Conservation (phyloP, 192 early-diverging fungal genomes). For the Backusella psychrophila region DNA sequence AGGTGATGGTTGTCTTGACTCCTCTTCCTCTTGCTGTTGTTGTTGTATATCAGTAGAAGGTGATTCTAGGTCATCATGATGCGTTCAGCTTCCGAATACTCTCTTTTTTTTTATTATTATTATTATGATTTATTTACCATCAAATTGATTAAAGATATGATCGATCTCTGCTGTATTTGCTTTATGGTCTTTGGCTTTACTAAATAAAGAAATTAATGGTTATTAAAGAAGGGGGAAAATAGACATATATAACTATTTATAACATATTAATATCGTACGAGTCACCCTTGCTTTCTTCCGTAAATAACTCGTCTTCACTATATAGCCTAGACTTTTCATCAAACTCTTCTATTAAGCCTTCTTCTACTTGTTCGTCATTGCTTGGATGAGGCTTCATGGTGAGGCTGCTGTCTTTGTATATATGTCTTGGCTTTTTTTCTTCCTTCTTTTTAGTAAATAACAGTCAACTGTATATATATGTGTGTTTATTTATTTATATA, state of each 20-base stretch:
- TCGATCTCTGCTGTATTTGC: constrained; percentile 10
- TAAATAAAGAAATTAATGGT: neutral
- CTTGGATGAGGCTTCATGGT: constrained; percentile 1
- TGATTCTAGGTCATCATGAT: neutral
- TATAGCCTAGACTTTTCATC: constrained; percentile 12
- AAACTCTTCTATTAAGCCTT: constrained; percentile 21
- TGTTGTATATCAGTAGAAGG: neutral
- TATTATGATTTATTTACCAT: neutral
- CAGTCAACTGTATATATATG: neutral
- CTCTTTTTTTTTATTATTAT: neutral
- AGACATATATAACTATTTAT: neutral
- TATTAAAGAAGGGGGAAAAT: neutral
- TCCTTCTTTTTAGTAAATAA: neutral
- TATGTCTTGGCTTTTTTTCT: neutral
- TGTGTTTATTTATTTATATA: neutral
- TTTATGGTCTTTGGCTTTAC: constrained; percentile 5
- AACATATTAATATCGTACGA: constrained; percentile 7
- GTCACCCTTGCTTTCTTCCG: constrained; percentile 3
- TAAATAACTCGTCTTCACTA: constrained; percentile 2
- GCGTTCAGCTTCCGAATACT: neutral
- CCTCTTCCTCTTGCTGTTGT: neutral
- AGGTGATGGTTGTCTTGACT: neutral
- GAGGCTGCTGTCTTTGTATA: neutral
- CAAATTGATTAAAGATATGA: constrained; percentile 18
- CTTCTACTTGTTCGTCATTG: constrained; percentile 8